Conservation (phyloP, 306 rosid genomes). For the Vigna reflexopilosa region DNA sequence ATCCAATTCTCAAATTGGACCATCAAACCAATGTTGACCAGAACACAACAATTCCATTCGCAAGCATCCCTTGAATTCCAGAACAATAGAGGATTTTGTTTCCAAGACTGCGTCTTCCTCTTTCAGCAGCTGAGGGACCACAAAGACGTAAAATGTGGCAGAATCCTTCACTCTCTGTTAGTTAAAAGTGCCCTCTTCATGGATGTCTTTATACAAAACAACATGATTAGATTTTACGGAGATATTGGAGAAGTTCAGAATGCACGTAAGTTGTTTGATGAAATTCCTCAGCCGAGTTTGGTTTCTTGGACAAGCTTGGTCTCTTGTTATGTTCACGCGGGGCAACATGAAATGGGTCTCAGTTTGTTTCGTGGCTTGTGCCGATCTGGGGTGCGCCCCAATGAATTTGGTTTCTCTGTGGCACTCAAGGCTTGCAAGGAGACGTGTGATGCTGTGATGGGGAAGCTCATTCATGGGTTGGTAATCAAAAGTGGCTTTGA, state of each 20-base stretch:
- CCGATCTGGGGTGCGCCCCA: conserved; percentile 48
- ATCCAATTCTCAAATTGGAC: conserved; percentile 4
- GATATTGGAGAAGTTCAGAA: conserved; percentile 30
- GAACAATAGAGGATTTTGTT: conserved; percentile 39
- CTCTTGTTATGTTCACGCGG: conserved; percentile 49
- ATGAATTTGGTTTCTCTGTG: conserved; percentile 54
- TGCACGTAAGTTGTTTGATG: conserved; percentile 54
- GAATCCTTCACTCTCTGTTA: conserved; percentile 48
- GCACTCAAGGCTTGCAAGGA: conserved; percentile 57
- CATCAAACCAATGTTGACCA: conserved; percentile 11
- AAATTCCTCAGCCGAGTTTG: conserved; percentile 56
- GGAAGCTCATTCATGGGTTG: conserved; percentile 53
- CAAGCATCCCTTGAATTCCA: not conserved
- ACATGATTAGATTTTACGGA: conserved; percentile 46
- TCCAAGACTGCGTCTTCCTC: conserved; percentile 47
- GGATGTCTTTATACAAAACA: conserved; percentile 54
- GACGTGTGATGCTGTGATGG: conserved; percentile 37
- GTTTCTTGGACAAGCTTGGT: conserved; percentile 58
- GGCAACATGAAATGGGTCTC: conserved; percentile 47
- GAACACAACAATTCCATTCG: conserved; percentile 13
- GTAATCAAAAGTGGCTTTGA: conserved; percentile 50
- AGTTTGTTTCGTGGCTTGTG: conserved; percentile 40
- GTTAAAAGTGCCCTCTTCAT: conserved; percentile 47
- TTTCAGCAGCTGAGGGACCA: conserved; percentile 46
- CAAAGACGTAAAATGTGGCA: conserved; percentile 37